phyloP scores from a whole-genome alignment of 495 filamentous ascomycete species.

The Xanthoparmelia taractica region DNA sequence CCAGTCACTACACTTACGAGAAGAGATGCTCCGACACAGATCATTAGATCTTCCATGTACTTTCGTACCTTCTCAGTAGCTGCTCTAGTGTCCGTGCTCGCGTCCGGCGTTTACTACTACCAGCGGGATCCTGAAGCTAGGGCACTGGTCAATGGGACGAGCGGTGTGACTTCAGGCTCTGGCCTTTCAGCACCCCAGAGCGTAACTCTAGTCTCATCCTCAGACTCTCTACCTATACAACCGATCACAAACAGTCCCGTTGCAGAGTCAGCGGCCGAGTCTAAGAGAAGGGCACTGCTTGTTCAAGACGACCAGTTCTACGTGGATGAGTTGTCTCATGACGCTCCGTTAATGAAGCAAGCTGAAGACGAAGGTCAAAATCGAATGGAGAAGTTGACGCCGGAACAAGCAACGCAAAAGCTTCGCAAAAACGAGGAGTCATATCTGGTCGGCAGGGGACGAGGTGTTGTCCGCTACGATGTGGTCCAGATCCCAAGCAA shows the following conservation, averaged over 20 bases:
- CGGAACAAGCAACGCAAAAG: slow-evolving; percentile 87
- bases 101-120: slow-evolving; percentile 61
- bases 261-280: slow-evolving; percentile 30
- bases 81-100: slow-evolving; percentile 54
- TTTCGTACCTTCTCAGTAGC: slow-evolving; percentile 52
- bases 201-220: slow-evolving; percentile 3
- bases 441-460: slow-evolving; percentile 79
- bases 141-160: slow-evolving; percentile 28
- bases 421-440: slow-evolving; percentile 83
- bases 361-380: slow-evolving; percentile 72
- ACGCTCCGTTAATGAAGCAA: slow-evolving; percentile 77
- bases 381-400: slow-evolving; percentile 89
- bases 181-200: slow-evolving; percentile 28
- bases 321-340: slow-evolving; percentile 68
- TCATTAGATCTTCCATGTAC: slow-evolving; percentile 53
- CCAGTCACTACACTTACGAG: slow-evolving; percentile 34
- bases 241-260: slow-evolving; percentile 6
- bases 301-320: slow-evolving; percentile 81
- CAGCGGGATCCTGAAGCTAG: slow-evolving; percentile 33
- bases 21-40: slow-evolving; percentile 30
- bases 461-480: slow-evolving; percentile 91
- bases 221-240: slow-evolving; percentile 8
- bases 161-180: slow-evolving; percentile 26
- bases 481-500: slow-evolving; percentile 93
- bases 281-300: slow-evolving; percentile 46